Conservation (phyloP, 2,329 filamentous ascomycete species). For the Colletotrichum sp. region DNA sequence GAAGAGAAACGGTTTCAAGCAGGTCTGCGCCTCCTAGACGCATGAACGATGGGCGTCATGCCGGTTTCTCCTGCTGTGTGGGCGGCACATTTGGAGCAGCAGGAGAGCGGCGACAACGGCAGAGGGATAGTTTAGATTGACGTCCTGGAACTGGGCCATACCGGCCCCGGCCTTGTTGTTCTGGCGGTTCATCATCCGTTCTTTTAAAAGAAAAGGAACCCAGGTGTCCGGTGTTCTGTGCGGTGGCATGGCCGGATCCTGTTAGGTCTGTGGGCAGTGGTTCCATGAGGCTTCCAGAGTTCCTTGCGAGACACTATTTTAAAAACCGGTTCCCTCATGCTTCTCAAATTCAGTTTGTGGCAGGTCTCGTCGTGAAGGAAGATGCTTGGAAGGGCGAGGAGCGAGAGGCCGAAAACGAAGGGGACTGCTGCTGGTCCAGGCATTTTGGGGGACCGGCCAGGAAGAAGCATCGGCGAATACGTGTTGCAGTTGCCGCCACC, state of each 20-base stretch:
- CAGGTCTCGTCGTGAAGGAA: neutral
- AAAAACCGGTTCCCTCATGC: neutral
- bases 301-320: neutral
- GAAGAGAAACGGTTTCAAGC: conserved; percentile 15
- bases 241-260: neutral
- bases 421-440: neutral
- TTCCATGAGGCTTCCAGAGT: conserved; percentile 5
- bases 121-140: neutral
- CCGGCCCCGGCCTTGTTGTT: neutral
- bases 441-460: neutral
- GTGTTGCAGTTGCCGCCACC: conserved; percentile 10
- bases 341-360: neutral
- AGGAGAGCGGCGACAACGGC: neutral
- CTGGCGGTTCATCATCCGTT: conserved; percentile 11
- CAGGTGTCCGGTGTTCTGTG: conserved; percentile 4
- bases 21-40: conserved; percentile 9
- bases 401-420: neutral
- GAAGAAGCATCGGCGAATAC: neutral
- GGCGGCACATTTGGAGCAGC: neutral
- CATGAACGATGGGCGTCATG: conserved; percentile 13
- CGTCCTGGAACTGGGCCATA: neutral
- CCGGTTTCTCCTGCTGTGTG: conserved; percentile 2
- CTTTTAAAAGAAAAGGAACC: conserved; percentile 3
- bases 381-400: neutral
- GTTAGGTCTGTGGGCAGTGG: neutral